Evolutionary conservation across 169 alveolate species (phyloP).

Genomic region (Fabrea salina): DNA sequence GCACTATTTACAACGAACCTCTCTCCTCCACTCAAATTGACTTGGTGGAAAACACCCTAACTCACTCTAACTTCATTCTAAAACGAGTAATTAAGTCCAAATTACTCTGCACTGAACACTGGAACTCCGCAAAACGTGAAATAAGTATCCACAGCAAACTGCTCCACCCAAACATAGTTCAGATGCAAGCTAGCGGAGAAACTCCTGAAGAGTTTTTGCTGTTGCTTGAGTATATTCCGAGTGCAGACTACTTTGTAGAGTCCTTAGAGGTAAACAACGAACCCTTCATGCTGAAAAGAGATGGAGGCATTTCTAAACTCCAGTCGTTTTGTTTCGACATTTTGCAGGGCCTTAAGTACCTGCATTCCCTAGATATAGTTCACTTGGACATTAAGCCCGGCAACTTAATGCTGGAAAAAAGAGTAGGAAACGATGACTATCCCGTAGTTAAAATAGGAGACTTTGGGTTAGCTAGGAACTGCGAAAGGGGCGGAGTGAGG

Average conservation of each 20-base stretch:
- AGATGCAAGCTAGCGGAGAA: slow-evolving; percentile 40
- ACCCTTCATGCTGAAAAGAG: slow-evolving; percentile 21
- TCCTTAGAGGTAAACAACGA: slow-evolving; percentile 38
- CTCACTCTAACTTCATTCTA: too few species aligned
- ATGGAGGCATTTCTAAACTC: slow-evolving; percentile 45
- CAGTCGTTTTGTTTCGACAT: slow-evolving; percentile 31
- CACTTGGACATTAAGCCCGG: slow-evolving; percentile 42
- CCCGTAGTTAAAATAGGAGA: slow-evolving; percentile 56
- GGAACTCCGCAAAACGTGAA: slow-evolving; percentile 36
- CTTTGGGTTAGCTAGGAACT: slow-evolving; percentile 45
- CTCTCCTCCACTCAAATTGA: too few species aligned
- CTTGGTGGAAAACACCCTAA: too few species aligned
- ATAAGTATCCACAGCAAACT: slow-evolving; percentile 44
- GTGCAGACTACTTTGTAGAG: slow-evolving; percentile 34
- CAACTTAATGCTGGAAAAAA: slow-evolving; percentile 17
- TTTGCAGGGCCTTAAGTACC: slow-evolving; percentile 26
- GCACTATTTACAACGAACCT: too few species aligned
- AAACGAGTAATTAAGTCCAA: neutral
- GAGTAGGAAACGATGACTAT: slow-evolving; percentile 37
- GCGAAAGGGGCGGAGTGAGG: slow-evolving; percentile 25
- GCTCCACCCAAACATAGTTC: slow-evolving; percentile 42
- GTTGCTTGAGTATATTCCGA: slow-evolving; percentile 41
- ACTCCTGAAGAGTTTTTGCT: slow-evolving; percentile 25
- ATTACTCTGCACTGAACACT: neutral
- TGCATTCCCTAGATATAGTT: slow-evolving; percentile 24